Evolutionary conservation across 768 basidiomycete species (phyloP), one percentile per base, ranked within the genome.

Genomic region (Porphyrellus cyaneotinctus): DNA sequence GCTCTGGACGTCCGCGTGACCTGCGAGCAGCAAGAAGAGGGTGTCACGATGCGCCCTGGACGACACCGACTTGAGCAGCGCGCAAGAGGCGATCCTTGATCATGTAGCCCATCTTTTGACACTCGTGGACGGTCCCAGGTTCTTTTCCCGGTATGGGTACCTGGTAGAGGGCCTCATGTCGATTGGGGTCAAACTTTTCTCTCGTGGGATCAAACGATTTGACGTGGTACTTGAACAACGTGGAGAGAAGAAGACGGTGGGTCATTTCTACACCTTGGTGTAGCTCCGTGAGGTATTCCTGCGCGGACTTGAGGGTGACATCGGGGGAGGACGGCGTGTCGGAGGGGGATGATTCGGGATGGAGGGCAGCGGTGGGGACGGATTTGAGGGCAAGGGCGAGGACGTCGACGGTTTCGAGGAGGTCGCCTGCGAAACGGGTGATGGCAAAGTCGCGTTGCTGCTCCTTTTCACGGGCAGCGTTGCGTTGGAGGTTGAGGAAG

Each of bases 11-110:
- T 24, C 39, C 47, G 30, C 52, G 30, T 23, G 43, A 23, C 18
- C 45, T 23, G 36, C 13, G 51, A 23, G 46, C 13, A 33, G 18
- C 39, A 33, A 18, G 4, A 22, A 33, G 39, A 17, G 47, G 61
- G 47, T 26, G 45, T 75, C 66, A 76, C 59, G 68, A 63, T 8
- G 70, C 68, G 54, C 88, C 86, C 72, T 92, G 88, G 17, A 85
- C 94, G 24, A 97, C 95, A 51, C 95, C 97, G 52, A 98, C 97
- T 75, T 97, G 93, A 20, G 97, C 94, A 4, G 97, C 92, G 51
- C 97, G 81, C 68, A 99, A 72, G 51, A 95, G 82, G 56, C 97
- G 82, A 59, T 92, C 91, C 74, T 95, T 97, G 74, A 99, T 93
- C 74, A 78, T 91, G 75, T 91, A 98, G 4, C 94, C 95, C 50